Evolutionary conservation across 2,329 filamentous ascomycete species (phyloP).

Genomic region (Verticillium tricorpus): DNA sequence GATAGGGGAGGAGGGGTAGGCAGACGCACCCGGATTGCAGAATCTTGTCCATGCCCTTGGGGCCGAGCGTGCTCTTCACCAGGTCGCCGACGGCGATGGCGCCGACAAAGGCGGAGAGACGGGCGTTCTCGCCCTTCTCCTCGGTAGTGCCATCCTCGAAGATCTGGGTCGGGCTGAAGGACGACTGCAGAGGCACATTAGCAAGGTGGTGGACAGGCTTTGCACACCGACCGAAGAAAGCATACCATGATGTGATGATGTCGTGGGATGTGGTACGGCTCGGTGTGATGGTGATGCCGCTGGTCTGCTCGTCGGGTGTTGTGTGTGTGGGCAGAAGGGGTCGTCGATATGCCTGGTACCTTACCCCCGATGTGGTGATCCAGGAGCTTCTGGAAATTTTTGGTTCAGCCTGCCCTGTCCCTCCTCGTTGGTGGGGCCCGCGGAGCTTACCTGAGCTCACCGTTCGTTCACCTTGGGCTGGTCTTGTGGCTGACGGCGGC

Average conservation of each 20-base stretch:
- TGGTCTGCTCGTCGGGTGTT: background rate
- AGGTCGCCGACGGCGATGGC: conserved; percentile 96
- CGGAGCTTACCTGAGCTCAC: background rate
- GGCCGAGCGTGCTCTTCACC: conserved; percentile 94
- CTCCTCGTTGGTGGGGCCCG: conserved; percentile 1
- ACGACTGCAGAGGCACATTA: conserved; percentile 32
- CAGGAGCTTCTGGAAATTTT: conserved; percentile 4
- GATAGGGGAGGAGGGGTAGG: background rate
- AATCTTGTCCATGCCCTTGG: conserved; percentile 99
- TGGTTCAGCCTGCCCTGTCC: background rate
- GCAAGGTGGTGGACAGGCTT: background rate
- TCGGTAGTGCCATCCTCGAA: conserved; percentile 95
- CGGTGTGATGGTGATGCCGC: background rate
- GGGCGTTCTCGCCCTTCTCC: conserved; percentile 98
- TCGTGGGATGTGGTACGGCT: background rate
- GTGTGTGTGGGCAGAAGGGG: background rate
- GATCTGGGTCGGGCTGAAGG: conserved; percentile 91
- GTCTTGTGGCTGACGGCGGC: background rate
- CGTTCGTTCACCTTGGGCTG: background rate
- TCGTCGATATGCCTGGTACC: background rate
- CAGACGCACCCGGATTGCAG: conserved; percentile 80
- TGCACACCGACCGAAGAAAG: background rate
- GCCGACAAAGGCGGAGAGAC: conserved; percentile 95
- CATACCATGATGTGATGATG: background rate
- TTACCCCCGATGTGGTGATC: background rate